These are phyloP conservation scores for Smallanthus sonchifolius DNA, from an alignment of 129 eudicot genomes.

Conservation along the genomic window DNA sequence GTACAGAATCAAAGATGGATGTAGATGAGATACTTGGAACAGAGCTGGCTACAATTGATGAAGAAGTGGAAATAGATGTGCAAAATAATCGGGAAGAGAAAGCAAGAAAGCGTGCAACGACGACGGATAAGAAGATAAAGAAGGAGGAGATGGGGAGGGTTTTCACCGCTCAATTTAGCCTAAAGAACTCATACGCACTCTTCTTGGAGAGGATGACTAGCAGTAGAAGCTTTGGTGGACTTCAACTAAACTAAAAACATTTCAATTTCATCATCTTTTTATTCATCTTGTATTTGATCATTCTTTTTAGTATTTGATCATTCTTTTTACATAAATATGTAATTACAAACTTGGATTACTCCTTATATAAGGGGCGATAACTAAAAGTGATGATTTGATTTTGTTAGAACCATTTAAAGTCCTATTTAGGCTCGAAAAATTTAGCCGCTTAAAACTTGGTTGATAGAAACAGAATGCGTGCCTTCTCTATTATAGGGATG, in stretches of 20 bases:
- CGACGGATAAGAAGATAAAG: constrained; percentile 31
- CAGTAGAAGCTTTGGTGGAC: constrained; percentile 50
- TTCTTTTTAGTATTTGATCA: no score
- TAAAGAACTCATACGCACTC: constrained; percentile 51
- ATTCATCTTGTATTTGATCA: neutral
- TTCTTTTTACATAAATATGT: neutral
- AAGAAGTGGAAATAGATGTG: constrained; percentile 38
- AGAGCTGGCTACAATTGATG: constrained; percentile 48
- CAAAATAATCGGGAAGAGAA: constrained; percentile 18
- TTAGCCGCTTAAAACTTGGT: no score
- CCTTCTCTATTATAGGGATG: no score
- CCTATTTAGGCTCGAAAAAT: no score
- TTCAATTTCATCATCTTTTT: neutral
- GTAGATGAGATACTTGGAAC: constrained; percentile 48
- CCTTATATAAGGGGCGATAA: no score
- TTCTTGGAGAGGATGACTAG: constrained; percentile 56
- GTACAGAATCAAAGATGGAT: constrained; percentile 37
- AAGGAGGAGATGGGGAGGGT: constrained; percentile 33
- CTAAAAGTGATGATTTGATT: no score
- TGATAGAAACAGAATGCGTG: no score
- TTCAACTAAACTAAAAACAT: constrained; percentile 26
- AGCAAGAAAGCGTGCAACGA: constrained; percentile 13
- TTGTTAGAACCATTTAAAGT: no score
- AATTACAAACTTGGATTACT: neutral
- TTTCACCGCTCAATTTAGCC: constrained; percentile 43